A percentile compares a stretch with the other conserved stretches of the same genome.
These are phyloP conservation scores for Xerocomus brunneocitrinus DNA, from an alignment of 768 basidiomycete genomes.

Conservation along the genomic window DNA sequence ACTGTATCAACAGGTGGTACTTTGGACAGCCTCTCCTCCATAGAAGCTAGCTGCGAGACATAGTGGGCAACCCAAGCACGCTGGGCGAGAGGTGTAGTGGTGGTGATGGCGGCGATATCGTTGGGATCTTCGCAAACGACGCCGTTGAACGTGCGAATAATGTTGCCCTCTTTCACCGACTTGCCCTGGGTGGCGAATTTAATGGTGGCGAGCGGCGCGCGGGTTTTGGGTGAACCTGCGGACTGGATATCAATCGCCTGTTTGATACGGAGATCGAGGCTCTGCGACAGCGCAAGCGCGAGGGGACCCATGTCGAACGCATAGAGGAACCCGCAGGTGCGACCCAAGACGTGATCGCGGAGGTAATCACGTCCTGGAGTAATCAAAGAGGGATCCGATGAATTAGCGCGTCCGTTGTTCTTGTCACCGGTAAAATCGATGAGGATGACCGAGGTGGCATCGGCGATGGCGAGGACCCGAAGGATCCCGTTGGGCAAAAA, in stretches of 20 bases:
- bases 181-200: conserved; percentile 8
- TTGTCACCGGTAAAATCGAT: conserved; percentile 26
- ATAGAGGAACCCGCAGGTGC: conserved; percentile 25
- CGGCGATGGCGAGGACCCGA: conserved; percentile 25
- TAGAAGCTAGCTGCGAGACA: conserved; percentile 18
- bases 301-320: conserved; percentile 30
- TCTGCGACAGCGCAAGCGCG: conserved; percentile 30
- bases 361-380: conserved; percentile 25
- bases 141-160: conserved; percentile 10
- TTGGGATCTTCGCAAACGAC: conserved; percentile 3
- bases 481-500: conserved; percentile 23
- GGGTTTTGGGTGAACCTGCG: conserved; percentile 9
- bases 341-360: conserved; percentile 27
- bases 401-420: conserved; percentile 32
- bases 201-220: conserved; percentile 20
- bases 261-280: conserved; percentile 30
- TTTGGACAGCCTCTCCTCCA: conserved; percentile 19
- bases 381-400: conserved; percentile 14
- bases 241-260: conserved; percentile 31
- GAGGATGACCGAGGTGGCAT: conserved; percentile 23
- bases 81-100: conserved; percentile 21
- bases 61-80: conserved; percentile 33
- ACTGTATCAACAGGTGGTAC: conserved; percentile 27
- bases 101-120: background rate
- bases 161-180: conserved; percentile 11